Percentiles rank a stretch among this genome's conserved stretches.
phyloP scores from a whole-genome alignment of 768 basidiomycete genomes.

The Lactarius akahatsu region DNA sequence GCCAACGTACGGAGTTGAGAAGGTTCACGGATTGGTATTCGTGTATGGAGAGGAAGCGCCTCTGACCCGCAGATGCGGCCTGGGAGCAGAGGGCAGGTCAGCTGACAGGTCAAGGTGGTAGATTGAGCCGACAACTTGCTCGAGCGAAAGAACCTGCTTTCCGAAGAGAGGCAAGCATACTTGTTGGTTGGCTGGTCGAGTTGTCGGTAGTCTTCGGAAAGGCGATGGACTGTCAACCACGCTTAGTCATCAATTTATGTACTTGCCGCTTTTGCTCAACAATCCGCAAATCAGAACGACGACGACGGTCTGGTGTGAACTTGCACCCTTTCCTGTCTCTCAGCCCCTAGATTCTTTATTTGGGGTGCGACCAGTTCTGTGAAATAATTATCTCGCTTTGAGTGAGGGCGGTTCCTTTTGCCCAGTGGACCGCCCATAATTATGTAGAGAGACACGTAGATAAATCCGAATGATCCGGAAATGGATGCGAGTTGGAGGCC shows the following conservation, averaged over 20 bases:
- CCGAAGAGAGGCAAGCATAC: slow-evolving; percentile 68
- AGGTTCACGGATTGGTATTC: slow-evolving; percentile 97
- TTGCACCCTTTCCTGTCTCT: slow-evolving; percentile 64
- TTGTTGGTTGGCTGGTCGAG: slow-evolving; percentile 33
- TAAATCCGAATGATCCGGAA: neutral
- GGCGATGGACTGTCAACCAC: neutral
- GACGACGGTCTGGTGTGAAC: slow-evolving; percentile 66
- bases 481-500: slow-evolving; percentile 5
- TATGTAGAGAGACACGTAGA: slow-evolving; percentile 64
- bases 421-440: slow-evolving; percentile 70
- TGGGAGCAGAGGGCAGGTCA: slow-evolving; percentile 34
- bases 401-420: slow-evolving; percentile 26
- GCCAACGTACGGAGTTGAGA: slow-evolving; percentile 76
- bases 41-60: slow-evolving; percentile 92
- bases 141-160: slow-evolving; percentile 65
- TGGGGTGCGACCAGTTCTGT: slow-evolving; percentile 52
- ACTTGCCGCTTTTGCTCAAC: slow-evolving; percentile 8
- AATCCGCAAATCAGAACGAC: slow-evolving; percentile 54
- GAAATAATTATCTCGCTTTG: slow-evolving; percentile 46
- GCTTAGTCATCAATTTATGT: slow-evolving; percentile 45
- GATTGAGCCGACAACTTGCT: slow-evolving; percentile 41
- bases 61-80: slow-evolving; percentile 77
- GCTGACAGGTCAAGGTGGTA: slow-evolving; percentile 17
- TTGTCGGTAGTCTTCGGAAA: neutral
- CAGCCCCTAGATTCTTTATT: slow-evolving; percentile 43